Evolutionary conservation across 257 asterid species (phyloP).

Genomic region (Nicotiana benthamiana): DNA sequence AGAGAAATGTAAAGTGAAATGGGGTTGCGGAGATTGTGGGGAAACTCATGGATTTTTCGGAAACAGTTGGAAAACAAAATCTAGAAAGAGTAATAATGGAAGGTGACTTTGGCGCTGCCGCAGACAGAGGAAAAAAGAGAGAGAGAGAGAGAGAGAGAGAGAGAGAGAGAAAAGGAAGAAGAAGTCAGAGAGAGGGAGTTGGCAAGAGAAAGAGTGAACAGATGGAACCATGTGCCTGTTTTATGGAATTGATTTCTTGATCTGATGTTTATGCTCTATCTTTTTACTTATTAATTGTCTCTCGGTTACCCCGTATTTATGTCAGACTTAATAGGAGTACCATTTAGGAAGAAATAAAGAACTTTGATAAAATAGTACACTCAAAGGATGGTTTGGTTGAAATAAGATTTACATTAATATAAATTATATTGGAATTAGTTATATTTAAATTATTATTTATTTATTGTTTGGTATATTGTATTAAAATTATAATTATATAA

Average conservation of each 20-base stretch:
- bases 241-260: constrained; percentile 9
- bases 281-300: not conserved
- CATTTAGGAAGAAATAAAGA: too few species aligned
- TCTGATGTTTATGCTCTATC: constrained; percentile 1
- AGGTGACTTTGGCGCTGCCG: constrained; percentile 3
- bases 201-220: constrained; percentile 8
- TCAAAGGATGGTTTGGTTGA: too few species aligned
- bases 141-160: constrained; percentile 7
- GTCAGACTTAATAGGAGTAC: not conserved
- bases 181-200: constrained; percentile 15
- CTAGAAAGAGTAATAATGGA: not conserved
- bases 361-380: too few species aligned
- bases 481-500: too few species aligned
- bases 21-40: constrained; percentile 12
- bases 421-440: too few species aligned
- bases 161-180: constrained; percentile 3
- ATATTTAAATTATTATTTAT: too few species aligned
- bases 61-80: not conserved
- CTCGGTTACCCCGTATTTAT: not conserved
- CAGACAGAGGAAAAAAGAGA: not conserved
- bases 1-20: constrained; percentile 14
- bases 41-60: constrained; percentile 19
- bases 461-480: too few species aligned
- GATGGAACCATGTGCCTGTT: constrained; percentile 20
- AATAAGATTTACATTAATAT: too few species aligned